Base-by-base conservation (phyloP, 2,329 filamentous ascomycete genomes). In the Colletotrichum echinochloae region DNA sequence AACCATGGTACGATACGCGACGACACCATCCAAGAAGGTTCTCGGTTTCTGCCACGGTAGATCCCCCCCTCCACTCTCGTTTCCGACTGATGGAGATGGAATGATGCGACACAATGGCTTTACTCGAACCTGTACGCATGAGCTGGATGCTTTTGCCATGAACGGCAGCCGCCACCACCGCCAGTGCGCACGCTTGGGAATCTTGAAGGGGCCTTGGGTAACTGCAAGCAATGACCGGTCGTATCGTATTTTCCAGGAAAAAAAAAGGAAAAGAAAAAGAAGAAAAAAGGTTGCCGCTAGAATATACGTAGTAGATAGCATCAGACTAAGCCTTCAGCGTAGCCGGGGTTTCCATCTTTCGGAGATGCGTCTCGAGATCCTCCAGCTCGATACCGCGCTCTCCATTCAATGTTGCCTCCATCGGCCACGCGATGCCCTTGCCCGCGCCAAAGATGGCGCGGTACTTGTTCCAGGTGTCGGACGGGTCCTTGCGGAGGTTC, bases 391-490 rank as follows among this genome's bases (percentile, higher is more conserved):
- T 85, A 0, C 82, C 83, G 46, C 84, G 78, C 76, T 84, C 74
- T 3, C 74, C 71, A 77, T 91, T 92, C 72, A 88, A 82, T 9
- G 88, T 91, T 71, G 75, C 76, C 12, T 81, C 77, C 75, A 82
- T 79, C 9, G 85, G 83, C 90, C 90, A 92, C 48, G 83, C 84
- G 6, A 91, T 85, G 0, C 90, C 90, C 9, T 78, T 80, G 0
- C 88, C 88, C 65, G 85, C 80, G 1, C 85, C 88, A 81, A 92
- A 92, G 0, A 90, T 86, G 71, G 86, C 80, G 28, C 87, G 81
- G 78, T 92, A 92, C 79, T 88, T 91, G 74, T 83, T 82, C 75
- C 91, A 81, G 2, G 75, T 76, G 74, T 88, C 83, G 0, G 78
- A 79, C 0, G 86, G 84, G 7, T 88, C 83, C 14, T 78, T 77